Evolutionary conservation across 2,329 filamentous ascomycete genomes (phyloP).

Genomic region (Penicillium sp.): DNA sequence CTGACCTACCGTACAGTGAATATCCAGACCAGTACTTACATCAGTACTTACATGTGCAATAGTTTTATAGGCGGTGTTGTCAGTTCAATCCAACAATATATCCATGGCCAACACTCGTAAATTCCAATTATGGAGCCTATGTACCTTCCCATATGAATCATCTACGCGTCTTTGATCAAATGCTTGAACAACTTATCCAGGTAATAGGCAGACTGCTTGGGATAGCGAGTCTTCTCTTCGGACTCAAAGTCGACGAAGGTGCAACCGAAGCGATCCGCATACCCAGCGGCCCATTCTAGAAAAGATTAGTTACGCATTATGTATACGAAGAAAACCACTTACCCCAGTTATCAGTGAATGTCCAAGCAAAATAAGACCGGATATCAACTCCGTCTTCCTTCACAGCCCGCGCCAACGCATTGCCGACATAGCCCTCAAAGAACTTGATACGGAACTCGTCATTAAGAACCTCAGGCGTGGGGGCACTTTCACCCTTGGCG

Average conservation of each 20-base stretch:
- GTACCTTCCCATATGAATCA: not conserved
- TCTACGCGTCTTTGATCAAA: conserved; percentile 47
- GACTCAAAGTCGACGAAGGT: conserved; percentile 73
- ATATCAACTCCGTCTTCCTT: conserved; percentile 69
- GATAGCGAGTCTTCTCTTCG: conserved; percentile 64
- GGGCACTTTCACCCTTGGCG: conserved; percentile 71
- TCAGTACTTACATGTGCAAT: not conserved
- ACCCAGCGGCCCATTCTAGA: conserved; percentile 74
- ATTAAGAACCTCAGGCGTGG: conserved; percentile 64
- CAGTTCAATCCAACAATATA: not conserved
- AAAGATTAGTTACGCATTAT: not conserved
- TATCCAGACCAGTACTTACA: not conserved
- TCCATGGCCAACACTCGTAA: too few species aligned
- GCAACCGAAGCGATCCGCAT: conserved; percentile 74
- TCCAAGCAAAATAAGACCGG: conserved; percentile 75
- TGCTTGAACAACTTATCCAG: conserved; percentile 66
- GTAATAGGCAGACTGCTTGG: conserved; percentile 73
- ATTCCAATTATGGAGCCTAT: not conserved
- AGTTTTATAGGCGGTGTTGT: too few species aligned
- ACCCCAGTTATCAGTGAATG: conserved; percentile 64
- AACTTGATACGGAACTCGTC: conserved; percentile 75
- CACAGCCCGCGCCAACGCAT: conserved; percentile 57
- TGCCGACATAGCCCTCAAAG: conserved; percentile 69
- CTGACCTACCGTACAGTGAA: too few species aligned
- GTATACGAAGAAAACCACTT: conserved; percentile 28